Evolutionary conservation across 129 eudicot species (phyloP).

Genomic region (Cynara cardunculus): DNA sequence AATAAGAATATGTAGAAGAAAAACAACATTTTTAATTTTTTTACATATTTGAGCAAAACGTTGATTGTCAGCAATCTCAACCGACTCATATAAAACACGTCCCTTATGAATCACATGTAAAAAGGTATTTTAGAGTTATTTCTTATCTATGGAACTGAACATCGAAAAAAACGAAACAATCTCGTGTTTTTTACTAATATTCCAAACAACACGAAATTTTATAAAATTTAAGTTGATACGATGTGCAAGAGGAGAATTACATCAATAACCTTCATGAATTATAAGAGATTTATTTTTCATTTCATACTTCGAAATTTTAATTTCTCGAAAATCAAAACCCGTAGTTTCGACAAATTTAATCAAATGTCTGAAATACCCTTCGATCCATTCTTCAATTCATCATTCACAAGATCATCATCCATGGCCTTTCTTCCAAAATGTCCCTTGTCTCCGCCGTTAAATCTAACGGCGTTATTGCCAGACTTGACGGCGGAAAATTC

Average conservation of each 20-base stretch:
- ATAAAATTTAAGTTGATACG: not conserved
- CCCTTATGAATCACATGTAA: no score
- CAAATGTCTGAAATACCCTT: not conserved
- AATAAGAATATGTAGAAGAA: no score
- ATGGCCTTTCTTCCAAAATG: slow-evolving; percentile 29
- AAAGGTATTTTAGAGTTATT: no score
- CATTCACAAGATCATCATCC: slow-evolving; percentile 22
- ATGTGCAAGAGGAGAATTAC: not conserved
- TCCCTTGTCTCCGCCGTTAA: slow-evolving; percentile 2
- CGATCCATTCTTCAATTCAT: slow-evolving; percentile 26
- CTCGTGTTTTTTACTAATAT: no score
- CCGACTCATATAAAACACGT: no score
- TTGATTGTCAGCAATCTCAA: no score
- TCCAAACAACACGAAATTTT: not conserved
- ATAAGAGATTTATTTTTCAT: not conserved
- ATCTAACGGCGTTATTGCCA: slow-evolving; percentile 1
- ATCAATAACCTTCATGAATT: not conserved
- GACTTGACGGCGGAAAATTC: slow-evolving; percentile 45
- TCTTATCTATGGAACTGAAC: no score
- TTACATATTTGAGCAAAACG: no score
- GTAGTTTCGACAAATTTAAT: not conserved
- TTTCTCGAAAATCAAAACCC: not conserved
- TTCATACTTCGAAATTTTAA: not conserved
- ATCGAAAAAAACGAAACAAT: not conserved
- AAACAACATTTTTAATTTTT: no score